phyloP scores from a whole-genome alignment of 306 rosid genomes.

The Abrus pulchellus region DNA sequence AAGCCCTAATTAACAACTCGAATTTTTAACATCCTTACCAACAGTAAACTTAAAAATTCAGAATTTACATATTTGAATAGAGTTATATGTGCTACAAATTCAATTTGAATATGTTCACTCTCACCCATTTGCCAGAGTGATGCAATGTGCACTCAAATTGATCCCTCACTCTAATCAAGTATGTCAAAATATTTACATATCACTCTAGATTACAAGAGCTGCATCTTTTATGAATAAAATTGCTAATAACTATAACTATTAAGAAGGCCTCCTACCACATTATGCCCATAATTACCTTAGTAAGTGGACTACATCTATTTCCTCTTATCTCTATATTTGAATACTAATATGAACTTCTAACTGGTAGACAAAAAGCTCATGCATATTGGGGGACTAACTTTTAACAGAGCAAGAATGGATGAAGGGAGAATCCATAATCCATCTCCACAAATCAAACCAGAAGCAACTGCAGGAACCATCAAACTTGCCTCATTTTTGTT shows the following conservation, averaged over 20 bases:
- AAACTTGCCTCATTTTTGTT: constrained; percentile 61
- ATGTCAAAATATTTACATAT: constrained; percentile 39
- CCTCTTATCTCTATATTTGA: constrained; percentile 11
- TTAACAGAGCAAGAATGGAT: constrained; percentile 86
- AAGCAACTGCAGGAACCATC: constrained; percentile 96
- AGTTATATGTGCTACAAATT: neutral
- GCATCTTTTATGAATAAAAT: constrained; percentile 24
- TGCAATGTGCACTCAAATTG: constrained; percentile 5
- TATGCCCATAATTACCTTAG: constrained; percentile 34
- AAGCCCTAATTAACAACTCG: neutral
- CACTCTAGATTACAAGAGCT: constrained; percentile 2
- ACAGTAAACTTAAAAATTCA: neutral
- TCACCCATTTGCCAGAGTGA: neutral
- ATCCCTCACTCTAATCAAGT: neutral
- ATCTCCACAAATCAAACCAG: constrained; percentile 98
- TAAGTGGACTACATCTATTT: constrained; percentile 25
- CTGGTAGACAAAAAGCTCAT: constrained; percentile 74
- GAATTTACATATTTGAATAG: neutral
- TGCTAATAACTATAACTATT: neutral
- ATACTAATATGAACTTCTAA: constrained; percentile 44
- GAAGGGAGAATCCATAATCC: constrained; percentile 97
- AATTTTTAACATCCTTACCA: neutral
- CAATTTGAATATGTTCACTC: neutral
- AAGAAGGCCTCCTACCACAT: constrained; percentile 29
- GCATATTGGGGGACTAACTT: constrained; percentile 88